phyloP scores from a whole-genome alignment of 371 early-diverging fungal species.

The Mortierella sp. region DNA sequence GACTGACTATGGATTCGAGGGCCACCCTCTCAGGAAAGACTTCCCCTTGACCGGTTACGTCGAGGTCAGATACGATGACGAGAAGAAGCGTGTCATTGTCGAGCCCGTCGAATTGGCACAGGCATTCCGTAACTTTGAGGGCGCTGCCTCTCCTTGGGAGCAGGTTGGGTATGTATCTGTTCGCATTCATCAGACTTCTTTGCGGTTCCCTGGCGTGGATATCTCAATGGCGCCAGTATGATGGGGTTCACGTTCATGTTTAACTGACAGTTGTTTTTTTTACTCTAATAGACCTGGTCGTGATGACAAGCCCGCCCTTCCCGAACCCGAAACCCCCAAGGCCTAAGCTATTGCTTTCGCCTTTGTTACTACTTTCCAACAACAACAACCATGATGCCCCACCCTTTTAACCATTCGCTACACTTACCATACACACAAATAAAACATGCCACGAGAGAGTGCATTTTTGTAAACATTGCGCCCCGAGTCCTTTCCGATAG shows the following conservation, averaged over 20 bases:
- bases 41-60: constrained; percentile 98
- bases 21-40: constrained; percentile 98
- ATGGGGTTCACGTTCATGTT: neutral
- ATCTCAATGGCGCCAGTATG: neutral
- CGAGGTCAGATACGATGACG: constrained; percentile 97
- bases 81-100: constrained; percentile 95
- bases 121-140: constrained; percentile 96
- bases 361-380: neutral
- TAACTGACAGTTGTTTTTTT: neutral
- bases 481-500: neutral
- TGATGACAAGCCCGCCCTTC: constrained; percentile 59
- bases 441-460: constrained; percentile 14
- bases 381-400: constrained; percentile 1
- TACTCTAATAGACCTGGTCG: constrained; percentile 46
- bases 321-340: constrained; percentile 56
- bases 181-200: constrained; percentile 26
- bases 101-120: constrained; percentile 97
- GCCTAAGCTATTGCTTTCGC: constrained; percentile 27
- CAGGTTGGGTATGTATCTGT: constrained; percentile 71
- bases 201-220: neutral
- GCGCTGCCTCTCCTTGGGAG: constrained; percentile 91
- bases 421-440: neutral
- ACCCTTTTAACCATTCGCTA: constrained; percentile 4
- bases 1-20: constrained; percentile 99
- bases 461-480: constrained; percentile 10